phyloP scores from a whole-genome alignment of 1,139 yeast species.

The Saccharomyces hybrid region DNA sequence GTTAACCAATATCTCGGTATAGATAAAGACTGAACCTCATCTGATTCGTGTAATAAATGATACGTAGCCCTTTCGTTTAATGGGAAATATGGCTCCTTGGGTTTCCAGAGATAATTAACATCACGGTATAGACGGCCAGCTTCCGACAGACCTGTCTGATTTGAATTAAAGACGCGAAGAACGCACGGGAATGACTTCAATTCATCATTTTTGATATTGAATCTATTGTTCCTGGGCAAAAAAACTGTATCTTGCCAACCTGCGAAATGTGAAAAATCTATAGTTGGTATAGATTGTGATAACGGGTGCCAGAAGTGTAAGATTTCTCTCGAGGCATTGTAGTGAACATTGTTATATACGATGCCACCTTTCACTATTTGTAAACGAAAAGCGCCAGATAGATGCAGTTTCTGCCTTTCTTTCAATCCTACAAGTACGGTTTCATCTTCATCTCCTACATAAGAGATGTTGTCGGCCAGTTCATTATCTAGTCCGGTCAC shows the following conservation, averaged over 20 bases:
- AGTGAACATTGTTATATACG: conserved; percentile 45
- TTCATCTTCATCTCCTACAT: not conserved
- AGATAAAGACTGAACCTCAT: conserved; percentile 26
- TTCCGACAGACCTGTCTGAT: conserved; percentile 10
- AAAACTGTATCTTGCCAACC: conserved; percentile 33
- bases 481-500: not conserved
- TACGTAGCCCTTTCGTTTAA: conserved; percentile 9
- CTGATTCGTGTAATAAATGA: conserved; percentile 22
- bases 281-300: conserved; percentile 48
- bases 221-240: conserved; percentile 20
- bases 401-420: conserved; percentile 40
- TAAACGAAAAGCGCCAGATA: conserved; percentile 53
- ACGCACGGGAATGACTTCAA: conserved; percentile 20
- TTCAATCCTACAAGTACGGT: conserved; percentile 9
- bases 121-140: conserved; percentile 15
- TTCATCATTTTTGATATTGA: conserved; percentile 6
- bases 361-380: conserved; percentile 53
- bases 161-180: conserved; percentile 16
- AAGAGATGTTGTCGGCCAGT: not conserved
- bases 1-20: conserved; percentile 20
- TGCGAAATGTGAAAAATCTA: conserved; percentile 33
- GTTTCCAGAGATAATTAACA: conserved; percentile 20
- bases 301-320: conserved; percentile 43
- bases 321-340: conserved; percentile 35
- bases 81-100: conserved; percentile 6